These are phyloP conservation scores for Penicillium sp. DNA, from an alignment of 2,329 filamentous ascomycete species.

Conservation along the genomic window DNA sequence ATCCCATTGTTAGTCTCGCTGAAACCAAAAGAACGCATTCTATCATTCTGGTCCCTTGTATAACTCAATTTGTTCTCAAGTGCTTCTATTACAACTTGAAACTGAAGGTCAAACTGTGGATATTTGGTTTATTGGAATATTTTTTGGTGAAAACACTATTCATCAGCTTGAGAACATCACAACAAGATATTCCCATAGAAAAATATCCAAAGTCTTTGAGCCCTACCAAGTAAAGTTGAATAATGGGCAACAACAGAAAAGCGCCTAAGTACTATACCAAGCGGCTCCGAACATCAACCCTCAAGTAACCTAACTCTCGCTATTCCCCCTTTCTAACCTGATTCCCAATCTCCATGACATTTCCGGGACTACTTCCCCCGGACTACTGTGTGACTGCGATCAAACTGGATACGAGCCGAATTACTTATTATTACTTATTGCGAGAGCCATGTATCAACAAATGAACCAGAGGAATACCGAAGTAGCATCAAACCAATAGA, in stretches of 20 bases:
- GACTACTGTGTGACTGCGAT: not conserved
- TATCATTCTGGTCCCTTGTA: not conserved
- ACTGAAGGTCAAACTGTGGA: not conserved
- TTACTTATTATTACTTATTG: not conserved
- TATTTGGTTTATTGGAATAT: not conserved
- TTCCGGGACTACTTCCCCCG: not conserved
- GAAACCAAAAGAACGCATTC: not conserved
- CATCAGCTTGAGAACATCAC: not conserved
- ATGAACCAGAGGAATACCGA: not conserved
- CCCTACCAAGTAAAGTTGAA: not conserved
- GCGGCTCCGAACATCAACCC: too few relatives aligned
- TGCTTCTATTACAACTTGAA: not conserved
- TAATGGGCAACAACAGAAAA: not conserved
- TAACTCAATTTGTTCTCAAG: not conserved
- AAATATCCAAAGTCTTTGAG: not conserved
- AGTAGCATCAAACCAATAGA: not conserved
- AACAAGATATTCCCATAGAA: not conserved
- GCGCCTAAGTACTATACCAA: not conserved
- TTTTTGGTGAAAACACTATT: not conserved
- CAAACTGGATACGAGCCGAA: not conserved
- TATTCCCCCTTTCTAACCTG: not conserved
- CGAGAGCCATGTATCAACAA: not conserved
- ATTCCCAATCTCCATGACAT: not conserved
- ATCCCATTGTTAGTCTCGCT: not conserved
- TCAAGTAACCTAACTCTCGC: not conserved